Evolutionary conservation across 176 grass and related monocot species (phyloP).

Genomic region (Chrysopogon serrulatus): DNA sequence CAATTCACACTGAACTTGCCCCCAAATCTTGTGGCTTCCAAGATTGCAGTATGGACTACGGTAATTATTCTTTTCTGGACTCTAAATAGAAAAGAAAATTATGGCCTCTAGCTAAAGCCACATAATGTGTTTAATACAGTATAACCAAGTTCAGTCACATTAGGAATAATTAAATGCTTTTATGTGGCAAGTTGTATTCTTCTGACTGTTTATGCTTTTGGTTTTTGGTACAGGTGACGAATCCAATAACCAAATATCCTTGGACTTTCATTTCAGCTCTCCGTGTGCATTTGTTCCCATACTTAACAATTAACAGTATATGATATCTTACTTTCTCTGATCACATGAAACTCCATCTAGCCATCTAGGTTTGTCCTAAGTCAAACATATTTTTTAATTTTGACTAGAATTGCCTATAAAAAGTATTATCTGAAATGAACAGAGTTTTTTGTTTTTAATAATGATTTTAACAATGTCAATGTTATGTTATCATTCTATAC

Average conservation of each 20-base stretch:
- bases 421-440: not conserved
- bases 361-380: no score
- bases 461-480: not conserved
- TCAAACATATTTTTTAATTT: not conserved
- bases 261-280: constrained; percentile 1
- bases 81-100: not conserved
- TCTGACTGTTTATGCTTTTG: not conserved
- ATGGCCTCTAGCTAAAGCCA: not conserved
- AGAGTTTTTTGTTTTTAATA: not conserved
- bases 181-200: not conserved
- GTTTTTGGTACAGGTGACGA: constrained; percentile 70
- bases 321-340: not conserved
- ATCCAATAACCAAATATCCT: constrained; percentile 98
- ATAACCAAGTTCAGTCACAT: not conserved
- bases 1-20: constrained; percentile 93
- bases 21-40: constrained; percentile 64
- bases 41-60: constrained; percentile 86
- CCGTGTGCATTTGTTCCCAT: not conserved
- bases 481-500: not conserved
- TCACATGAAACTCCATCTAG: no score
- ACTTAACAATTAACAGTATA: not conserved
- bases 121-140: not conserved
- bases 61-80: constrained; percentile 23
- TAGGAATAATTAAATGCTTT: not conserved
- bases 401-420: not conserved